A percentile compares a stretch with the other conserved stretches of the same genome.
phyloP scores from a whole-genome alignment of 2,329 filamentous ascomycete genomes.

The Colletotrichum limetticola region DNA sequence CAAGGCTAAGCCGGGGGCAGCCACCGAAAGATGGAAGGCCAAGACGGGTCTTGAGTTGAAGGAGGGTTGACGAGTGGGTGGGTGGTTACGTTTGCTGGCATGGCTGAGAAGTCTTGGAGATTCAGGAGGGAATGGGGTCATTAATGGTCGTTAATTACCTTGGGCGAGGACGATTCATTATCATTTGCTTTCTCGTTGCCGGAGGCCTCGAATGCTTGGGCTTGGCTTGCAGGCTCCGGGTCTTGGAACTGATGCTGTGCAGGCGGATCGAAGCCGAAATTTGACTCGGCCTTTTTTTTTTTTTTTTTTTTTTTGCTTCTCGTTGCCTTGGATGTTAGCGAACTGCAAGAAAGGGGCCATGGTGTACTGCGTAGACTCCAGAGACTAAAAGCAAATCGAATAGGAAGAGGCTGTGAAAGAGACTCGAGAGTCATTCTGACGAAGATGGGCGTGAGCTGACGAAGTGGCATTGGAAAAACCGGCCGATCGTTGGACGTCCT shows the following conservation, averaged over 20 bases:
- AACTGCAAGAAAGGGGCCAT: not conserved
- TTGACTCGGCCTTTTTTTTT: not conserved
- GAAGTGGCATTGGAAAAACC: conserved; percentile 16
- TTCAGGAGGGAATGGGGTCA: not conserved
- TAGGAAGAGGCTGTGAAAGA: not conserved
- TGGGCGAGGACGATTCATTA: not conserved
- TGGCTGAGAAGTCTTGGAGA: conserved; percentile 16
- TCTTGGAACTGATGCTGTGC: not conserved
- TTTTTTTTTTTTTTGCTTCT: not conserved
- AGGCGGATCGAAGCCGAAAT: not conserved
- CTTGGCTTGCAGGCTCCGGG: conserved; percentile 19
- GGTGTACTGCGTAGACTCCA: not conserved
- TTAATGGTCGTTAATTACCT: not conserved
- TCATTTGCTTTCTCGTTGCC: not conserved
- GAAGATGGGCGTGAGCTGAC: not conserved
- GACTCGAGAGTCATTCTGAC: conserved; percentile 5
- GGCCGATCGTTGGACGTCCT: conserved; percentile 18
- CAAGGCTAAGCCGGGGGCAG: not conserved
- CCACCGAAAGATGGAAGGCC: conserved; percentile 6
- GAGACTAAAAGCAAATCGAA: not conserved
- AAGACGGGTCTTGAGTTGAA: conserved; percentile 2
- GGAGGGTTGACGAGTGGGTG: not conserved
- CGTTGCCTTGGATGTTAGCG: not conserved
- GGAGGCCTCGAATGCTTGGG: conserved; percentile 29
- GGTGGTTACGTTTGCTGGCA: conserved; percentile 4